Evolutionary conservation across 2,329 filamentous ascomycete species (phyloP).

Genomic region (Allantophomopsis cytisporea): DNA sequence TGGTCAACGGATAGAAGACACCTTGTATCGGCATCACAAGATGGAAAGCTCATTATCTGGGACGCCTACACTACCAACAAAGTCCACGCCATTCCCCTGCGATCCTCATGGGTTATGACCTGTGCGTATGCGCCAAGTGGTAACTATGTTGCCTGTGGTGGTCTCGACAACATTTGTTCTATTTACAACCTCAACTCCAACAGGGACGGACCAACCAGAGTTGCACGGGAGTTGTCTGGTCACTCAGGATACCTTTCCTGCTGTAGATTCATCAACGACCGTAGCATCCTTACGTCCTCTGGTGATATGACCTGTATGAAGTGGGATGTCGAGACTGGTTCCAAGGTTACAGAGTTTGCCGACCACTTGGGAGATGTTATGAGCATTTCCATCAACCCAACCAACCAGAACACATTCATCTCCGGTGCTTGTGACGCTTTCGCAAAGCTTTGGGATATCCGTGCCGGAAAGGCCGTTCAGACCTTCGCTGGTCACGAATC

Average conservation of each 20-base stretch:
- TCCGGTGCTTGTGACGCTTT: slow-evolving; percentile 99
- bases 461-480: slow-evolving; percentile 94
- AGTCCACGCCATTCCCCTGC: slow-evolving; percentile 92
- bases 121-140: slow-evolving; percentile 97
- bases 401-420: slow-evolving; percentile 98
- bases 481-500: slow-evolving; percentile 98
- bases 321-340: slow-evolving; percentile 97
- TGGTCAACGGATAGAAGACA: slow-evolving; percentile 98
- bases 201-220: slow-evolving; percentile 90
- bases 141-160: slow-evolving; percentile 97
- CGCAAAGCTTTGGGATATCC: slow-evolving; percentile 97
- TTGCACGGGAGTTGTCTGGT: slow-evolving; percentile 88
- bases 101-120: slow-evolving; percentile 99
- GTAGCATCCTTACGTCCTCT: slow-evolving; percentile 92
- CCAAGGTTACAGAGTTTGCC: slow-evolving; percentile 94
- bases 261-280: slow-evolving; percentile 98
- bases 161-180: slow-evolving; percentile 98
- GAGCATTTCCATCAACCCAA: slow-evolving; percentile 99
- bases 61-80: slow-evolving; percentile 99
- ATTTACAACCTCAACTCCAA: slow-evolving; percentile 97
- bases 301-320: slow-evolving; percentile 99
- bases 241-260: slow-evolving; percentile 96
- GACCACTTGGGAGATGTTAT: slow-evolving; percentile 98
- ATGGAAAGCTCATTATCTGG: slow-evolving; percentile 99
- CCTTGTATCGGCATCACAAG: slow-evolving; percentile 93